phyloP scores from a whole-genome alignment of 1,284 basidiomycete species.

The Irpex sp. region DNA sequence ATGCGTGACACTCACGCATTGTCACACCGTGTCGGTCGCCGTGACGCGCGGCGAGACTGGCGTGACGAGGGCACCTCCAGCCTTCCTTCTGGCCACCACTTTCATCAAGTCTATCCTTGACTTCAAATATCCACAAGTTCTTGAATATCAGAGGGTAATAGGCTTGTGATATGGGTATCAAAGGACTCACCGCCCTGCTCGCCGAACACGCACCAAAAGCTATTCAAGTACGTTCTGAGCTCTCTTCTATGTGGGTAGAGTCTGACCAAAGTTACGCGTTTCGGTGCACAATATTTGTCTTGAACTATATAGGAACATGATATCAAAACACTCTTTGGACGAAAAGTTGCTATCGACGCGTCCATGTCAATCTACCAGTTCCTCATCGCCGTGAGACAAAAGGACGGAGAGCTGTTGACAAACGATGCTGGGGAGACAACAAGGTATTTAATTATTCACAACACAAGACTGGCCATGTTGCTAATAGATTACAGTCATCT shows the following conservation, averaged over 20 bases:
- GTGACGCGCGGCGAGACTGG: background rate
- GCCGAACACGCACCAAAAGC: constrained; percentile 86
- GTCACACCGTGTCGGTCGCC: background rate
- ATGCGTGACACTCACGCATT: background rate
- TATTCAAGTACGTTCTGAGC: constrained; percentile 47
- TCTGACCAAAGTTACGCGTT: background rate
- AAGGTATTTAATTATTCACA: constrained; percentile 36
- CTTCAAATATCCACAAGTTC: background rate
- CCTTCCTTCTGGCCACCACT: background rate
- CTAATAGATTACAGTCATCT: constrained; percentile 61
- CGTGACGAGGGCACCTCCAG: background rate
- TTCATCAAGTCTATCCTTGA: background rate
- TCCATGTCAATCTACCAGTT: constrained; percentile 97
- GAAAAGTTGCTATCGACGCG: constrained; percentile 98
- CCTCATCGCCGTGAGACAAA: constrained; percentile 94
- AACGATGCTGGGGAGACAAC: constrained; percentile 97
- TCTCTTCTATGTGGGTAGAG: background rate
- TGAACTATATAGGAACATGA: constrained; percentile 69
- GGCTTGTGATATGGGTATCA: constrained; percentile 73
- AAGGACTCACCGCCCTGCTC: constrained; percentile 89
- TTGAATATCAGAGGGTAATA: background rate
- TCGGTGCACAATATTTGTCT: background rate
- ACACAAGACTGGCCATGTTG: background rate
- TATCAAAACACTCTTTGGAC: constrained; percentile 95
- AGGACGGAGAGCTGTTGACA: constrained; percentile 94